These are phyloP conservation scores for Phytophthora macrochlamydospora DNA, from an alignment of 352 stramenopile genomes.

Conservation along the genomic window DNA sequence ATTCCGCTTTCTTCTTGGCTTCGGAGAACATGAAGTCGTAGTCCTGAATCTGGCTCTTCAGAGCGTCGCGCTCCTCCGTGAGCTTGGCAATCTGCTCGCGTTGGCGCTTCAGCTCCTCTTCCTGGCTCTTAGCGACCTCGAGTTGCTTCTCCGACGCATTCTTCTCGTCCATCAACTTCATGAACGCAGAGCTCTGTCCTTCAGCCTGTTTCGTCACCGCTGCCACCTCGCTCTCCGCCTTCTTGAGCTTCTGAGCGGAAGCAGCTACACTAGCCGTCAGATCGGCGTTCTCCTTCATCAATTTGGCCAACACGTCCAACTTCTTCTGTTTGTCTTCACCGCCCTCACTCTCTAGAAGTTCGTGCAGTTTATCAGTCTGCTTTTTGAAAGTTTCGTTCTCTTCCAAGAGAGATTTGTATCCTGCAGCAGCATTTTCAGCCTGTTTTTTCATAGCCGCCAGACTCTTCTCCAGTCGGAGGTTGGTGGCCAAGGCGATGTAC, in stretches of 20 bases:
- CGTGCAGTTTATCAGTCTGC: conserved; percentile 72
- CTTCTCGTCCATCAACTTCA: conserved; percentile 87
- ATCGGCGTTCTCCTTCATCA: conserved; percentile 70
- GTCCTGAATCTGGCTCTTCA: conserved; percentile 85
- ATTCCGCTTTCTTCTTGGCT: conserved; percentile 87
- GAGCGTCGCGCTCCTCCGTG: conserved; percentile 63
- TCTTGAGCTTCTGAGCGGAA: conserved; percentile 44
- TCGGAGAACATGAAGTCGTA: conserved; percentile 92
- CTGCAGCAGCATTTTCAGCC: conserved; percentile 61
- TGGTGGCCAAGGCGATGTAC: conserved; percentile 71
- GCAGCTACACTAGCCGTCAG: conserved; percentile 49
- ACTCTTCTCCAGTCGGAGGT: conserved; percentile 75
- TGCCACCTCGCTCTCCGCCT: conserved; percentile 52
- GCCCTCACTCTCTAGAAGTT: conserved; percentile 44
- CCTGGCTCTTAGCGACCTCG: conserved; percentile 42
- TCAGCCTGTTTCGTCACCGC: conserved; percentile 82
- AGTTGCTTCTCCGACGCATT: conserved; percentile 56
- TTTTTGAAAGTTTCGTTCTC: conserved; percentile 74
- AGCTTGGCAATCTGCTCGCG: conserved; percentile 53
- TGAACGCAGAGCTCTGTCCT: conserved; percentile 75
- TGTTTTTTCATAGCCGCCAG: conserved; percentile 80
- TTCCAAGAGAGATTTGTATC: conserved; percentile 70
- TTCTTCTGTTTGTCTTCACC: conserved; percentile 50
- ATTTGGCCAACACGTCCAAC: conserved; percentile 47
- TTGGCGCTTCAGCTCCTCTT: conserved; percentile 53